Evolutionary conservation across 495 filamentous ascomycete species (phyloP), one percentile per base, ranked within the genome.

Genomic region (Cladorrhinum samala): DNA sequence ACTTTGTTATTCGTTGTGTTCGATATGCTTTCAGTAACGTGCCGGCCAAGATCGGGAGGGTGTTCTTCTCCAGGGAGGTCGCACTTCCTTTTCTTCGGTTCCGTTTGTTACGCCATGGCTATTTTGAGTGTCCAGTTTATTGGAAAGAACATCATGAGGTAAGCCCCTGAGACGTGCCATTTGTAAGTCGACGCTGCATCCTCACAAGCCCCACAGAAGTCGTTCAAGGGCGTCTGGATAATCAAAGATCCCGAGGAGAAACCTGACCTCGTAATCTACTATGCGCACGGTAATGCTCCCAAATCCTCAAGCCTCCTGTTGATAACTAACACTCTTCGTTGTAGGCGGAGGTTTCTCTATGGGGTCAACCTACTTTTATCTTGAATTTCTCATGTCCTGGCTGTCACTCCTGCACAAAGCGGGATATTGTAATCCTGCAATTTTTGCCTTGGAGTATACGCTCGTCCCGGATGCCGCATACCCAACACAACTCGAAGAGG

Each of bases 381-480:
- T 91, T 18, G 87, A 91, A 64, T 90, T 91, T 57, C 72, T 91
- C 16, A 61, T 88, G 33, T 77, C 82, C 21, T 87, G 81, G 82
- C 58, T 83, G 14, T 74, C 67, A 39, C 62, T 84, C 0, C 69
- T 91, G 33, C 68, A 72, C 24, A 66, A 76, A 14, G 64, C 71
- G 30, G 84, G 85, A 13, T 89, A 84, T 60, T 46, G 61, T 13
- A 90, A 89, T 60, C 87, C 88, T 2, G 84, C 86, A 14, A 76
- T 91, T n/a, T 85, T 91, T 61, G 80, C 84, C 1, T 67, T 91
- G 5, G 87, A 91, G 48, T 91, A 91, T 61, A 85, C 83, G 7
- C 75, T 91, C 1, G 85, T 89, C n/a, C 88, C 87, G 9, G 83
- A 88, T 53, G 75, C 77, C 33, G 71, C 70, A 9, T 90, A 85